Evolutionary conservation across 768 basidiomycete genomes (phyloP).

Genomic region (Leucogyrophana mollusca): DNA sequence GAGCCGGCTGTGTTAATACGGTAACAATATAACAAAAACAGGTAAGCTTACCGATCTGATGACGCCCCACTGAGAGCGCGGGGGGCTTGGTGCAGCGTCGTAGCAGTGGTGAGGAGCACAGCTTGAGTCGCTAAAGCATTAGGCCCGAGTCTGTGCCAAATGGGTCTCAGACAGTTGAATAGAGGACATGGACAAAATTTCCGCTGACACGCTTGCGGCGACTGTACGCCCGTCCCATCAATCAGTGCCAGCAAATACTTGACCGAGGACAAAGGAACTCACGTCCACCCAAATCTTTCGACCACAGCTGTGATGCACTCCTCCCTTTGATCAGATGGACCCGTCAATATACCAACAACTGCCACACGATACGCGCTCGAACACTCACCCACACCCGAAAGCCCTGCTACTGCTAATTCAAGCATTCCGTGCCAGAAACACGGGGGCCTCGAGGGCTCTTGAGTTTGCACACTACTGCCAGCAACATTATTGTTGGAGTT

Average conservation of each 20-base stretch:
- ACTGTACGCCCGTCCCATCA: constrained; percentile 10
- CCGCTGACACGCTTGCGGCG: constrained; percentile 21
- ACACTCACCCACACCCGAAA: constrained; percentile 12
- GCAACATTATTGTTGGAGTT: too few species aligned
- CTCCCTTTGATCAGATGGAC: constrained; percentile 5
- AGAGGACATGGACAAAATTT: background rate
- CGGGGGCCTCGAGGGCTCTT: background rate
- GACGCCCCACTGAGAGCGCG: constrained; percentile 17
- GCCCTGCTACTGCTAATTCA: constrained; percentile 14
- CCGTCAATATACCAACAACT: background rate
- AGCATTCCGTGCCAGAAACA: constrained; percentile 16
- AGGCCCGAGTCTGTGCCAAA: constrained; percentile 15
- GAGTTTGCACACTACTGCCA: too few species aligned
- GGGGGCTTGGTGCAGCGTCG: constrained; percentile 21
- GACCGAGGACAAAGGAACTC: constrained; percentile 2
- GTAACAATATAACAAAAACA: background rate
- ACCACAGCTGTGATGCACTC: constrained; percentile 26
- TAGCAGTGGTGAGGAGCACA: constrained; percentile 19
- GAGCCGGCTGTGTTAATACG: background rate
- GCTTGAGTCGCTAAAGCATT: constrained; percentile 24
- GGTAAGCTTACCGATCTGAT: constrained; percentile 19
- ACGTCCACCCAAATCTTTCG: constrained; percentile 26
- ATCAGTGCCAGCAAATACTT: background rate
- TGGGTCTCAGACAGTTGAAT: constrained; percentile 4
- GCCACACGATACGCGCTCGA: too few species aligned